Evolutionary conservation across 768 basidiomycete species (phyloP).

Genomic region (Auricularia heimuer): DNA sequence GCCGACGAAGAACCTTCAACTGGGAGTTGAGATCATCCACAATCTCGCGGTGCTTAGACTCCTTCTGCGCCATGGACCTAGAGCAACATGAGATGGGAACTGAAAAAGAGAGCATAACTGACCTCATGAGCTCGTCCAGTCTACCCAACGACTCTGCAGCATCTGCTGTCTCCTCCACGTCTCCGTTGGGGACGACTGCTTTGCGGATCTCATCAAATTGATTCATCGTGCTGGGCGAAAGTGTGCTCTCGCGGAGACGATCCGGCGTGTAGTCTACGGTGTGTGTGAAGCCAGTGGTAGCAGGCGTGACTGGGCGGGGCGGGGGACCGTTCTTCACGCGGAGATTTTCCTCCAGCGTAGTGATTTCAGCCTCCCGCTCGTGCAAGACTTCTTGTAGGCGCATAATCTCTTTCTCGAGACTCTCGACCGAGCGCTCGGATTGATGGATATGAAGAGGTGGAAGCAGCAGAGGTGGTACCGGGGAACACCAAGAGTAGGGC

Average conservation of each 20-base stretch:
- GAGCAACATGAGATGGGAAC: conserved; percentile 8
- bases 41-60: conserved; percentile 75
- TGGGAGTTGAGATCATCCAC: conserved; percentile 65
- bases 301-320: conserved; percentile 2
- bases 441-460: conserved; percentile 11
- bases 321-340: conserved; percentile 23
- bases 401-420: conserved; percentile 93
- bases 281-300: conserved; percentile 4
- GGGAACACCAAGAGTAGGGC: conserved; percentile 19
- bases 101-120: conserved; percentile 20
- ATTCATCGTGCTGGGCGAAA: conserved; percentile 64
- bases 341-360: conserved; percentile 50
- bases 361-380: conserved; percentile 88
- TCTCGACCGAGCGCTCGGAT: conserved; percentile 66
- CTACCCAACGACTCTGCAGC: conserved; percentile 65
- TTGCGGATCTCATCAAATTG: conserved; percentile 68
- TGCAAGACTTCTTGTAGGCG: conserved; percentile 86
- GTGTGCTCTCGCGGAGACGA: conserved; percentile 20
- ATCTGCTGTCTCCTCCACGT: conserved; percentile 32
- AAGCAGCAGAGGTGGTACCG: conserved; percentile 37
- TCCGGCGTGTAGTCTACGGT: conserved; percentile 4
- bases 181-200: conserved; percentile 42
- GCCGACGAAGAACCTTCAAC: conserved; percentile 47
- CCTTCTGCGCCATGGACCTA: conserved; percentile 97
- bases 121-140: conserved; percentile 91